Evolutionary conservation across 1,139 yeast genomes (phyloP).

Genomic region (Zygoascus hellenicus): DNA sequence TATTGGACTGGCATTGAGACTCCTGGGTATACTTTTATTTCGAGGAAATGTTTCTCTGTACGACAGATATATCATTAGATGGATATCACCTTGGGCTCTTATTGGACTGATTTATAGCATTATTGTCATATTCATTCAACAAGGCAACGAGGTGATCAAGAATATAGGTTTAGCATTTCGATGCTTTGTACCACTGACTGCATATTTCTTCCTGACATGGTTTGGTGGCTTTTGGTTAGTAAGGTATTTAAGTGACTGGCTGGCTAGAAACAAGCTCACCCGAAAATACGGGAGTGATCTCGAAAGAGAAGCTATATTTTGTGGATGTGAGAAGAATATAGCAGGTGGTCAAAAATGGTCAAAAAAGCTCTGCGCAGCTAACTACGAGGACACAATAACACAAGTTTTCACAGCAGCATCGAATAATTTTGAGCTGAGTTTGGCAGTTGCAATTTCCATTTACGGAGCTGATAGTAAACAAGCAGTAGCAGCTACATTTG

Average conservation of each 20-base stretch:
- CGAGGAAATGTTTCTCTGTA: conserved; percentile 30
- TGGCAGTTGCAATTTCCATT: conserved; percentile 50
- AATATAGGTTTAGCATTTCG: conserved; percentile 48
- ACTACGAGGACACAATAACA: conserved; percentile 42
- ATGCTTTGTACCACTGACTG: conserved; percentile 46
- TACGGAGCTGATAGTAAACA: conserved; percentile 51
- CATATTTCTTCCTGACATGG: conserved; percentile 48
- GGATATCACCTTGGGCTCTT: conserved; percentile 46
- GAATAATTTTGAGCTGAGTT: conserved; percentile 49
- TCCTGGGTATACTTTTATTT: conserved; percentile 27
- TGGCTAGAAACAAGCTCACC: background rate
- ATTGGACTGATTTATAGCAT: conserved; percentile 51
- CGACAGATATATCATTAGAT: conserved; percentile 36
- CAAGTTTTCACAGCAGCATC: conserved; percentile 57
- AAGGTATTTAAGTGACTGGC: background rate
- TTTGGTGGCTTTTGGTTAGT: conserved; percentile 37
- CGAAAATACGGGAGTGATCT: conserved; percentile 21
- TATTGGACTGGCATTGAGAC: conserved; percentile 42
- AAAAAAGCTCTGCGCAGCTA: background rate
- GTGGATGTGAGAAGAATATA: conserved; percentile 7
- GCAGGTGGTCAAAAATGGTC: background rate
- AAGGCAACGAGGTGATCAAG: conserved; percentile 46
- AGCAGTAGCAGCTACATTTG: conserved; percentile 56
- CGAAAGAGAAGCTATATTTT: background rate
- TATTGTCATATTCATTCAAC: conserved; percentile 47